Evolutionary conservation across 371 early-diverging fungal species (phyloP).

Genomic region (Circinella umbellata): DNA sequence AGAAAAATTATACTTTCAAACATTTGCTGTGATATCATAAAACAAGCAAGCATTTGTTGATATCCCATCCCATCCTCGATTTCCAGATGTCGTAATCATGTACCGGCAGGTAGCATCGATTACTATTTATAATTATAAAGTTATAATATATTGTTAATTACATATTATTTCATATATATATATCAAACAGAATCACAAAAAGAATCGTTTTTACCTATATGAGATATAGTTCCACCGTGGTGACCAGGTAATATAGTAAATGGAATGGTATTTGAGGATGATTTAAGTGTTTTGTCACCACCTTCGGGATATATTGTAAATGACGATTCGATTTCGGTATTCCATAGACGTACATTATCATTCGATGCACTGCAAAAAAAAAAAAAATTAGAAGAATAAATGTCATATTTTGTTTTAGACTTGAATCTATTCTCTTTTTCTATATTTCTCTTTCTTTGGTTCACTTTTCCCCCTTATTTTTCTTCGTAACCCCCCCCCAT

Average conservation of each 20-base stretch:
- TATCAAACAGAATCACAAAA: too few relatives aligned
- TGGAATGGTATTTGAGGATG: constrained; percentile 38
- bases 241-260: constrained; percentile 56
- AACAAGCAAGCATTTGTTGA: constrained; percentile 84
- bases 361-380: constrained; percentile 74
- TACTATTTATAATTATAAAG: constrained; percentile 33
- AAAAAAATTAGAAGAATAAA: neutral
- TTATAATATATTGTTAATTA: too few relatives aligned
- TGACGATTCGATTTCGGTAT: constrained; percentile 51
- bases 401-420: neutral
- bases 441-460: constrained; percentile 19
- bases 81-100: constrained; percentile 90
- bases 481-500: neutral
- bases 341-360: constrained; percentile 94
- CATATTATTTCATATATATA: too few relatives aligned
- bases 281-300: constrained; percentile 23
- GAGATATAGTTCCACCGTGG: constrained; percentile 80
- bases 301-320: constrained; percentile 41
- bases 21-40: constrained; percentile 68
- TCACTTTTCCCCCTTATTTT: neutral
- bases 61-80: constrained; percentile 91
- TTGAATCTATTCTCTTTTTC: neutral
- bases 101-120: constrained; percentile 76
- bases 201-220: constrained; percentile 57
- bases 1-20: constrained; percentile 10